Conservation (phyloP, 257 asterid species). For the Datura wrightii region DNA sequence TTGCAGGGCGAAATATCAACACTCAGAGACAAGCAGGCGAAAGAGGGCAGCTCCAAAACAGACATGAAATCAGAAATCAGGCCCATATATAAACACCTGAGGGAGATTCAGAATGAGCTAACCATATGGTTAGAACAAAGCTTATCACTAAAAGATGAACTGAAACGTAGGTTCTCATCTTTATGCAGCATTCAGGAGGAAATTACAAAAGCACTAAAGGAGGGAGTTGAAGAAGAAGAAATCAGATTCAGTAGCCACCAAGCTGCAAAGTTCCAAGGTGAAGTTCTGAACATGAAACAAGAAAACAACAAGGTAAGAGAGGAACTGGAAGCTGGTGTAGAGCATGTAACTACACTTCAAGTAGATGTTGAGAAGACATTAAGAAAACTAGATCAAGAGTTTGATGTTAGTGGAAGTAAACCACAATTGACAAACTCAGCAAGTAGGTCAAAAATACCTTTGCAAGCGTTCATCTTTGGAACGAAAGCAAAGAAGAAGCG, state of each 20-base stretch:
- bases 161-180: constrained; percentile 64
- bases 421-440: constrained; percentile 56
- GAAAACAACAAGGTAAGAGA: constrained; percentile 85
- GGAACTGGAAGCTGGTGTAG: constrained; percentile 73
- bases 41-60: constrained; percentile 48
- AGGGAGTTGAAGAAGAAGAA: constrained; percentile 72
- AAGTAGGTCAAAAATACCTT: constrained; percentile 60
- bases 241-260: constrained; percentile 79
- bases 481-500: constrained; percentile 63
- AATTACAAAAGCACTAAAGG: constrained; percentile 69
- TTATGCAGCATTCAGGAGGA: constrained; percentile 82
- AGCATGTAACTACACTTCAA: constrained; percentile 65
- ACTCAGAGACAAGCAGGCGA: constrained; percentile 58
- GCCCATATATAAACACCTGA: constrained; percentile 82
- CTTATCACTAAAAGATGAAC: constrained; percentile 66
- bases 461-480: constrained; percentile 79
- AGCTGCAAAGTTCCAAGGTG: constrained; percentile 96
- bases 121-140: constrained; percentile 79
- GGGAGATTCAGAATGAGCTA: constrained; percentile 82
- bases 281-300: constrained; percentile 87
- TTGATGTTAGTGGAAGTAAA: constrained; percentile 59
- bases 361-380: constrained; percentile 65
- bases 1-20: constrained; percentile 63
- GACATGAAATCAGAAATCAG: constrained; percentile 72
- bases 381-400: constrained; percentile 63